Percentiles rank a stretch among this genome's conserved stretches.
Evolutionary conservation across 78 protist genomes (phyloP).

Genomic region (Creolimax fragrantissima): DNA sequence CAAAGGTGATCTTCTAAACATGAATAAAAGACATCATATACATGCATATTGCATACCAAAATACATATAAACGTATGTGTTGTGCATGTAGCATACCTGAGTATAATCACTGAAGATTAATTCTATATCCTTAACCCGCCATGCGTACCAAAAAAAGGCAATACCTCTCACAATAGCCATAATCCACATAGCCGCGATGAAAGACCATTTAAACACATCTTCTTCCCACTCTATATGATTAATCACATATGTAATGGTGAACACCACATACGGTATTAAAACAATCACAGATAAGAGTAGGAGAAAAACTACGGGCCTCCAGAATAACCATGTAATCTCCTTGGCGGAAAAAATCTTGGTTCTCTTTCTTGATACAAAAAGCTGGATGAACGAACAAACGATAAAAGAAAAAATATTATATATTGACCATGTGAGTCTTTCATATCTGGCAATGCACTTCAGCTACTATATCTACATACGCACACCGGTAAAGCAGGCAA

Average conservation of each 20-base stretch:
- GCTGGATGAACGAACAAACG: no score
- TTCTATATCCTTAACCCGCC: background rate
- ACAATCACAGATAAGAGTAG: background rate
- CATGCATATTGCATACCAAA: no score
- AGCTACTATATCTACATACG: no score
- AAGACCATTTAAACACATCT: background rate
- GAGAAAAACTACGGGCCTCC: background rate
- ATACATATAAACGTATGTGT: no score
- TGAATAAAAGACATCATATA: no score
- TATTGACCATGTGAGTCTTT: no score
- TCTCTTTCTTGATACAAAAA: background rate
- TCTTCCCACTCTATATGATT: background rate
- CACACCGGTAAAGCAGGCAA: no score
- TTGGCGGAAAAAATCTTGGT: background rate
- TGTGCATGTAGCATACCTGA: no score
- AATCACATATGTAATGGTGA: background rate
- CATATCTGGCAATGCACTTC: no score
- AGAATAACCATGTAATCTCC: background rate
- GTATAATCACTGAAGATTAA: background rate
- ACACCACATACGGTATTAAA: background rate
- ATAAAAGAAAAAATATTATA: no score
- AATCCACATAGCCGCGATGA: background rate
- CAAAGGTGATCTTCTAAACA: no score
- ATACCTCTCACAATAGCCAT: background rate
- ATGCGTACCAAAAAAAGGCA: background rate